Conservation (phyloP, 1,284 basidiomycete genomes). For the Puccinia sorghi region DNA sequence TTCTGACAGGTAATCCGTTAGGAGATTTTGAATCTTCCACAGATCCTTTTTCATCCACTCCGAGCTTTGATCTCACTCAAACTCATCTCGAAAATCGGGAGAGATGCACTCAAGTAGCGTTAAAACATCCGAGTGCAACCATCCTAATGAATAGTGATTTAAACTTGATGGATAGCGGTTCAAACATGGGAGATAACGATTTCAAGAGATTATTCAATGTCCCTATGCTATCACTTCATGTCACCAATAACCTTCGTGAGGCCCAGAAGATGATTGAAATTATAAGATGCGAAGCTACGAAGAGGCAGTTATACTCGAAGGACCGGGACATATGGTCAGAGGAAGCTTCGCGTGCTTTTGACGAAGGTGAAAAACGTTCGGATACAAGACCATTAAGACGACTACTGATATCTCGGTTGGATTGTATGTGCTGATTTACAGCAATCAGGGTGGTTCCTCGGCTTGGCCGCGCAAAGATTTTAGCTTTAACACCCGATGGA, state of each 20-base stretch:
- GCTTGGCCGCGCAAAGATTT: conserved; percentile 61
- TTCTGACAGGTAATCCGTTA: not conserved
- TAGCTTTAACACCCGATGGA: conserved; percentile 58
- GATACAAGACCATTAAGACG: not conserved
- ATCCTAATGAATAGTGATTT: not conserved
- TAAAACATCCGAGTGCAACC: not conserved
- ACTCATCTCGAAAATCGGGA: not conserved
- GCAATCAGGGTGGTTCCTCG: conserved; percentile 60
- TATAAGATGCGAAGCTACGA: conserved; percentile 25
- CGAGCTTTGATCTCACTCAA: conserved; percentile 1
- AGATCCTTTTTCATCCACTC: not conserved
- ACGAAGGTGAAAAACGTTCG: conserved; percentile 8
- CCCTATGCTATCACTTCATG: conserved; percentile 30
- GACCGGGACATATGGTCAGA: conserved; percentile 39
- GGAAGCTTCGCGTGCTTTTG: conserved; percentile 34
- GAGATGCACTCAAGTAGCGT: not conserved
- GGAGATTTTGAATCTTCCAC: not conserved
- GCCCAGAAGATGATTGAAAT: conserved; percentile 27
- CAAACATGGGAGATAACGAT: conserved; percentile 4
- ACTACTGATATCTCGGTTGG: not conserved
- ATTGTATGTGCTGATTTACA: conserved; percentile 39
- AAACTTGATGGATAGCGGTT: not conserved
- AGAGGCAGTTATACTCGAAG: conserved; percentile 17
- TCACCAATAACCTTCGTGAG: conserved; percentile 28
- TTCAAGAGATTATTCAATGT: conserved; percentile 34